Evolutionary conservation across 2,329 filamentous ascomycete genomes (phyloP), one percentile per base, ranked within the genome.

Genomic region (Neonectria faginata): DNA sequence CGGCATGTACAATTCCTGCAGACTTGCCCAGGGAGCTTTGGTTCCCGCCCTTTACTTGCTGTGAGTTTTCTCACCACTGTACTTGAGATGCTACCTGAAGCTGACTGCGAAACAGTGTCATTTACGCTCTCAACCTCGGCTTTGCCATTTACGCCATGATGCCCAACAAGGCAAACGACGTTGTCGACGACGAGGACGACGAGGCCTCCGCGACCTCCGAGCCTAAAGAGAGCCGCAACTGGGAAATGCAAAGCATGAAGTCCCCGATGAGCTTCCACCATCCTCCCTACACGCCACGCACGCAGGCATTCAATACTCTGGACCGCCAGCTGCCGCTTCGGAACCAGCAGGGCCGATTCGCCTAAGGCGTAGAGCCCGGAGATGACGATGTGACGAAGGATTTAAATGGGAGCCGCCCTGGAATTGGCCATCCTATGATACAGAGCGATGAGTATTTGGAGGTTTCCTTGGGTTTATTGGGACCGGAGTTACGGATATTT

Each of bases 1-100:
- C 65, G 79, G 78, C 54, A 84, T 86, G 29, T 82, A 86, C 52
- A 79, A 84, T 59, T 88, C 87, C 71, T 95, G 92, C 77, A 79
- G 83, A 73, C 84, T 92, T 76, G 91, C 92, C 7, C 91, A 93
- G 76, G 86, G 84, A 57, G 83, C 85, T 14, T 91, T 93, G 71
- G 90, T 86, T 14, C 82, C 88, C 20, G 89, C 88, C 0, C 78
- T 89, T 14, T 82, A 89, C 68, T 89, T 93, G 86, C 81, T 92
- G 90, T 92, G 83, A 81, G 89, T 85, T 8, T 5, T 27, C 9
- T n/a, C 3, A 18, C 27, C 7, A 8, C 11, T 5, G 18, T 5
- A n/a, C 25, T 6, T 9, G 5, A 14, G 36, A 47, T 10, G 5
- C 8, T 25, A 3, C 3, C 55, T 20, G 58, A 39, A 27, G n/a